Base-by-base conservation (phyloP, 345 rosid species). In the Eucalyptus cladocalyx region DNA sequence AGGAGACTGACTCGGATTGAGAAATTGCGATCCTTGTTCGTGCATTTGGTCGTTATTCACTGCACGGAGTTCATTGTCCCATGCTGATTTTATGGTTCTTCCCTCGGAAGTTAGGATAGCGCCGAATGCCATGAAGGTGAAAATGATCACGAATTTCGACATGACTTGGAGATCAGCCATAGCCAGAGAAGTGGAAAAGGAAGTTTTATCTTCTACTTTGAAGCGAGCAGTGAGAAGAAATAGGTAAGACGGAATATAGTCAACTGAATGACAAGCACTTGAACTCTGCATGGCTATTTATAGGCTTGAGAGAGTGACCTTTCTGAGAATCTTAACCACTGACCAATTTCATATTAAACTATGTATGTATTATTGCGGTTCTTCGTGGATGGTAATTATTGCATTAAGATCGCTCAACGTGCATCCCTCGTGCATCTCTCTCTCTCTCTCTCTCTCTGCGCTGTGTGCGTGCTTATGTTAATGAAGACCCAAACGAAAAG, bases 81-180 rank as follows among this genome's bases (percentile, higher is more conserved):
- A 11, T 76, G 83, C 83, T 14, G 89, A 89, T 88, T 89, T 94
- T 8, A 95, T 14, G 40, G 40, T 40, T 89, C 95, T 92, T 60
- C 92, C 95, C 80, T 90, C 91, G 4, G 86, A 86, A 19, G 69
- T 87, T 40, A 90, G 65, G 90, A 92, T 18, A 86, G 89, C 91
- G 65, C 58, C 87, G 91, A 54, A 89, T 67, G 86, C 62, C 43
- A 92, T 26, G 34, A 94, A 43, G n/a, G 88, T 89, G 87, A 92
- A 72, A 88, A 91, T 67, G 49, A 90, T 69, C 69, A 69, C 88
- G 65, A 15, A 87, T 85, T 62, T 87, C 11, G 32, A n/a, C 17
- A 89, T 85, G 86, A 87, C 18, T 16, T 11, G 88, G 34, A 69
- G 49, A 60, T 88, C 87, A 40, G 93, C 93, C 94, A 91, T 92